Evolutionary conservation across 2,329 filamentous ascomycete species (phyloP), one percentile per base, ranked within the genome.

Genomic region (Alternaria sp.): DNA sequence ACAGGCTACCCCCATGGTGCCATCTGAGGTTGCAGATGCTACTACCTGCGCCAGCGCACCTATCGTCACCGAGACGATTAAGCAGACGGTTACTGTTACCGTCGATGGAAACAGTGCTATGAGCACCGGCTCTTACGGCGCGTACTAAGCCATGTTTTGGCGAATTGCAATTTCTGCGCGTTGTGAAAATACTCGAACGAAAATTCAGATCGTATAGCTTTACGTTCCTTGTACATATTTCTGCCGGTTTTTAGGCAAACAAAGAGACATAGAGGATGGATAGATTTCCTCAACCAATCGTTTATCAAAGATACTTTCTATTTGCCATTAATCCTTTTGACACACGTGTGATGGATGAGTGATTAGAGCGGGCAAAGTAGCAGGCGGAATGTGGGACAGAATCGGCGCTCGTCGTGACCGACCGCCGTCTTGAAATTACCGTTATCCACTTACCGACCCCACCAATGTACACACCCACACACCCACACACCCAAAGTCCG

Each of bases 11-110:
- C 44, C 59, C 10, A 45, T 30, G 6, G 26, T 40, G 9, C 36
- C 60, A 23, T 51, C 66, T 4, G 65, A 44, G 11, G 57, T 40
- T 40, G 60, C 65, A 7, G 58, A 59, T 25, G 59, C 57, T 2
- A 64, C 68, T 1, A 63, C 59, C 13, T 74, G 68, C 52, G 52
- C 56, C 6, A 19, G 49, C 17, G 25, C 57, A 6, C 60, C 52
- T 26, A 65, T 68, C 3, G 59, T 72, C 21, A 67, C 66, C 54
- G 64, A 65, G 40, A 76, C 71, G 6, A 36, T 76, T 6, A 77
- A 73, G 3, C 54, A 72, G 44, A 73, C 68, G 3, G 69, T 70
- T 11, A 76, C 72, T 44, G 64, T 77, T 1, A 77, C 74, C 7
- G 67, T 74, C 11, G 66, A 26, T 10, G 62, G 54, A 6, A 46